Conservation (phyloP, 2,329 filamentous ascomycete species). For the Colletotrichum brevisporum region DNA sequence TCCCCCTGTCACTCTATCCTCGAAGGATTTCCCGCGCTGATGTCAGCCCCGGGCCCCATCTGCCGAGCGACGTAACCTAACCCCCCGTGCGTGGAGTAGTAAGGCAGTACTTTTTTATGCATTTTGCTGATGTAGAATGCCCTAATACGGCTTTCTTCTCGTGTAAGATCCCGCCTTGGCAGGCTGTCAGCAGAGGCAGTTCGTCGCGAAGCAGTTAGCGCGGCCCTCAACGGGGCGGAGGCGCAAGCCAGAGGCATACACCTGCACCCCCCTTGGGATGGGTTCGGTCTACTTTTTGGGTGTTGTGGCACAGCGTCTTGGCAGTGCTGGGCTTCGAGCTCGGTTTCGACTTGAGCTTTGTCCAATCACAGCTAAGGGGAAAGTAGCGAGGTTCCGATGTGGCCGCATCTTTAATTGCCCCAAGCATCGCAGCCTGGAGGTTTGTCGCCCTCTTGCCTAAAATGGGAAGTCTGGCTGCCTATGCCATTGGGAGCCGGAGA, state of each 20-base stretch:
- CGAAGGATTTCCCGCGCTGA: constrained; percentile 20
- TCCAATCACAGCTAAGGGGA: background rate
- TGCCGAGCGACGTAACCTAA: constrained; percentile 4
- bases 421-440: background rate
- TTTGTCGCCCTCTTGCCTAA: too few species aligned
- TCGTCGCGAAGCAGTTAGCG: background rate
- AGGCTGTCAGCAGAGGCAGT: background rate
- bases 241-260: background rate
- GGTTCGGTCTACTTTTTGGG: background rate
- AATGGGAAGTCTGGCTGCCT: too few species aligned
- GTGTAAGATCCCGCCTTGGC: constrained; percentile 17
- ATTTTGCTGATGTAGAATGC: background rate
- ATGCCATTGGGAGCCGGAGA: too few species aligned
- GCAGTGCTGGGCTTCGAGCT: background rate
- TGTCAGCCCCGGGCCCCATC: background rate
- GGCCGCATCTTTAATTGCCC: background rate
- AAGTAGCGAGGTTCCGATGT: background rate
- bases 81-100: background rate
- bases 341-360: too few species aligned
- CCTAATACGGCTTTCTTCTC: background rate
- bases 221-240: background rate
- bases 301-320: background rate
- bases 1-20: background rate
- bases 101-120: background rate
- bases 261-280: background rate